Evolutionary conservation across 768 basidiomycete genomes (phyloP), one percentile per base, ranked within the genome.

Genomic region (Termitomyces sp.): DNA sequence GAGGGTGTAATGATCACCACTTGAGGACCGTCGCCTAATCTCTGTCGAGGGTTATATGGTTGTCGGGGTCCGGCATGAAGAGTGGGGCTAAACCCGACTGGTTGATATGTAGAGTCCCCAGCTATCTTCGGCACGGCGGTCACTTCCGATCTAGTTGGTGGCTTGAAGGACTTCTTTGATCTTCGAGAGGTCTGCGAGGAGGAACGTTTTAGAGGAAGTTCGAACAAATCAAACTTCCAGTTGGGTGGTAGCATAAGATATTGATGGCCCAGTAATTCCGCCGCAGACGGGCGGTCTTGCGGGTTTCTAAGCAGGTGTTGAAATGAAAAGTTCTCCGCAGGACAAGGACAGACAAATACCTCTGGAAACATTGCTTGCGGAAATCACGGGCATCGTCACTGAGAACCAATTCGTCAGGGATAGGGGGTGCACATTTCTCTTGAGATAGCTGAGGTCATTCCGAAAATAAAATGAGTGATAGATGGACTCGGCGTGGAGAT

Each of bases 351-450:
- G 45, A 53, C 12, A 38, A 84, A 64, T 71, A 90, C 91, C 83
- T 80, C 20, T 89, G 83, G 65, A 96, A 92, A 73, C 94, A 96
- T 66, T 83, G 81, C 20, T 79, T 75, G 58, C 92, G 80, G 69
- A 97, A 95, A 65, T 92, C 85, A 60, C 83, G 74, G 3, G 89
- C 94, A 45, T 79, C 70, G 2, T 79, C 72, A 5, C 87, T 85
- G 40, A 96, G 73, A 4, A 76, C 71, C 37, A 94, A 76, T 56
- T 86, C 85, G 9, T 80, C 70, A 6, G 95, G 93, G 12, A 97
- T 73, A 0, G 95, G 92, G 12, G 96, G 95, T 5, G 86, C 78
- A 63, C 79, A 77, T 65, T 84, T 84, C 56, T 85, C 81, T 54
- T 85, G 81, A 56, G 84, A 87, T 40, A 94, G 77, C 91, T 94